phyloP scores from a whole-genome alignment of 176 grass and related monocot species.

The Hordeum marinum region DNA sequence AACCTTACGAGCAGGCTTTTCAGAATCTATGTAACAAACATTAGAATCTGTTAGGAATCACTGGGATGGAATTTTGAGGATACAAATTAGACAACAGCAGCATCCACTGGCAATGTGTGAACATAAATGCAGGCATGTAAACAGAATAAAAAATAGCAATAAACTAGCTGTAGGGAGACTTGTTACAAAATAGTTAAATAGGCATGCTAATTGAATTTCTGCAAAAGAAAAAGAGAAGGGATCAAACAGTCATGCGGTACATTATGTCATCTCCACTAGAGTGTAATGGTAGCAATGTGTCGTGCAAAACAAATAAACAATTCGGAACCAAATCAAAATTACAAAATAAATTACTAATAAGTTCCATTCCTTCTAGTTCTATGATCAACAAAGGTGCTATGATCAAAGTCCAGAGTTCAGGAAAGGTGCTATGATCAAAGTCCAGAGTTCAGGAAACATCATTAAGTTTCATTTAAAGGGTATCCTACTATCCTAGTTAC shows the following conservation, averaged over 20 bases:
- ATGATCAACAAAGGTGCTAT: background rate
- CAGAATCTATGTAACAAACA: slow-evolving; percentile 19
- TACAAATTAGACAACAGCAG: background rate
- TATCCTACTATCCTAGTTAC: background rate
- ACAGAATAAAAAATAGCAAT: background rate
- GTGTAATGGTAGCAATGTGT: background rate
- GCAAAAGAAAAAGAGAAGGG: background rate
- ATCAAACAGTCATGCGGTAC: background rate
- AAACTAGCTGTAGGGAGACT: background rate
- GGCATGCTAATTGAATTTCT: background rate
- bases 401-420: background rate
- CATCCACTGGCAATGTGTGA: background rate
- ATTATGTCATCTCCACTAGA: background rate
- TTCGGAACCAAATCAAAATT: background rate
- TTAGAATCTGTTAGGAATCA: slow-evolving; percentile 8
- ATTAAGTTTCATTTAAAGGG: background rate
- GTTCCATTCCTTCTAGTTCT: background rate
- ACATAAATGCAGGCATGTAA: background rate
- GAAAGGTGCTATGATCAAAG: background rate
- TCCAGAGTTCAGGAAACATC: background rate
- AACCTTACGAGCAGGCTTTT: background rate
- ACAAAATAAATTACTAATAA: background rate
- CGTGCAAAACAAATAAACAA: background rate
- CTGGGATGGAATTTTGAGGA: background rate
- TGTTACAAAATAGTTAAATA: background rate